Percentiles rank a stretch among this genome's conserved stretches.
Conservation (phyloP, 305 asterid species). For the Fraxinus sp. region DNA sequence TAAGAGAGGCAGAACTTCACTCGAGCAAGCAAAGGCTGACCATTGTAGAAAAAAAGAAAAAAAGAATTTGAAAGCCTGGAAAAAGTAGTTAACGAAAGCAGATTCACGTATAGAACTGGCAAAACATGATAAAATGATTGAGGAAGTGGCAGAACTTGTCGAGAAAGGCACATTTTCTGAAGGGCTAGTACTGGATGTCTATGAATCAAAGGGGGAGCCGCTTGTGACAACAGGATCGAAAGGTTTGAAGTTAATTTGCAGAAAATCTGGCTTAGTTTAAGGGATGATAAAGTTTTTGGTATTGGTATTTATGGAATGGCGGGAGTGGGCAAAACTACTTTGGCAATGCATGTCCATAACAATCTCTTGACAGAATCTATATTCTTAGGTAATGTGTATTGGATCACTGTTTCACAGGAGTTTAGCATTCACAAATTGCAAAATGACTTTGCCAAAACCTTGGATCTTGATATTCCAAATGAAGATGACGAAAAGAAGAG, state of each 20-base stretch:
- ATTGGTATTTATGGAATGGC: conserved; percentile 19
- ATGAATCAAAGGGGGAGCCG: neutral
- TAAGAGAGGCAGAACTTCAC: neutral
- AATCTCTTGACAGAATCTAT: conserved; percentile 12
- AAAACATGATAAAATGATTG: neutral
- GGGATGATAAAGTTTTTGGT: neutral
- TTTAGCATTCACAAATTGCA: conserved; percentile 21
- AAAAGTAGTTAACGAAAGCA: neutral
- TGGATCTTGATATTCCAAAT: neutral
- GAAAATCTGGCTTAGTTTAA: neutral
- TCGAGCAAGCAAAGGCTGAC: neutral
- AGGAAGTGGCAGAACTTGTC: neutral
- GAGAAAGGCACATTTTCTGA: conserved; percentile 12
- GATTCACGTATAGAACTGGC: neutral
- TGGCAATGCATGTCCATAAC: conserved; percentile 10
- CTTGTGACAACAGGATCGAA: conserved; percentile 13
- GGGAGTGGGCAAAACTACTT: conserved; percentile 26
- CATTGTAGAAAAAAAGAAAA: neutral
- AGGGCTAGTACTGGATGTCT: neutral
- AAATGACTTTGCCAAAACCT: neutral
- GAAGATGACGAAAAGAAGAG: conserved; percentile 16
- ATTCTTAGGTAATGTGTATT: conserved; percentile 6
- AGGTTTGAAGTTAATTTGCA: conserved; percentile 5
- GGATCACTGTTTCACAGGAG: conserved; percentile 19
- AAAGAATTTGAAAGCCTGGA: neutral